Percentiles rank a stretch among this genome's conserved stretches.
Evolutionary conservation across 2,329 filamentous ascomycete species (phyloP).

Genomic region (Arachnomyces sp.): DNA sequence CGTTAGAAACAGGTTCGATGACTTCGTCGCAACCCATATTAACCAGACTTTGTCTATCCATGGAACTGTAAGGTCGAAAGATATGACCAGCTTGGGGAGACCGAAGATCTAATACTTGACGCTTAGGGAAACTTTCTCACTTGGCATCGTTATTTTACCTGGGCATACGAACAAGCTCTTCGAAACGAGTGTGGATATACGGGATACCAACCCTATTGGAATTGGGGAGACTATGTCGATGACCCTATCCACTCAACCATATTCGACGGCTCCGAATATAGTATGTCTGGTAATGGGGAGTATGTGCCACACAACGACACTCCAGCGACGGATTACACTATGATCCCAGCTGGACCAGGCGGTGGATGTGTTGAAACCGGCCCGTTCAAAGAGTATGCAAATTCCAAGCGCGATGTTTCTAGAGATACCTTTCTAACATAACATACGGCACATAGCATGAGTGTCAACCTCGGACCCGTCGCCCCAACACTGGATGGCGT

Average conservation of each 20-base stretch:
- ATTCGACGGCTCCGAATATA: slow-evolving; percentile 32
- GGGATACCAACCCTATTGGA: slow-evolving; percentile 39
- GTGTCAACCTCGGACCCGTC: slow-evolving; percentile 29
- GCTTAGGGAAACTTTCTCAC: slow-evolving; percentile 13
- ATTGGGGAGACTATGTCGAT: slow-evolving; percentile 27
- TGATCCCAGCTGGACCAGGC: not conserved
- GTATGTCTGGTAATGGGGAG: slow-evolving; percentile 26
- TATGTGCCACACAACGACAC: not conserved
- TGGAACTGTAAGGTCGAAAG: slow-evolving; percentile 16
- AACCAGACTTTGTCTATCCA: slow-evolving; percentile 42
- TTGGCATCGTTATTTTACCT: slow-evolving; percentile 9
- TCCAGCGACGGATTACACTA: not conserved
- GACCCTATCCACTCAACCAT: slow-evolving; percentile 23
- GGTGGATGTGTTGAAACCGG: slow-evolving; percentile 19
- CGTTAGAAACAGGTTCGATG: slow-evolving; percentile 43
- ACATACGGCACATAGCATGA: slow-evolving; percentile 20
- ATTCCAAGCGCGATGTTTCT: not conserved
- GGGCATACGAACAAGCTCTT: slow-evolving; percentile 11
- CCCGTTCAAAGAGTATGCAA: slow-evolving; percentile 14
- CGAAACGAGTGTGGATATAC: slow-evolving; percentile 26
- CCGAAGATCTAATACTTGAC: not conserved
- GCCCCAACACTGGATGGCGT: not conserved
- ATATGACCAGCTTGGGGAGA: not conserved
- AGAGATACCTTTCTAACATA: not conserved
- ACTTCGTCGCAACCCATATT: slow-evolving; percentile 45